These are phyloP conservation scores for Pseudonectria foliicola DNA, from an alignment of 2,329 filamentous ascomycete species.

Conservation along the genomic window DNA sequence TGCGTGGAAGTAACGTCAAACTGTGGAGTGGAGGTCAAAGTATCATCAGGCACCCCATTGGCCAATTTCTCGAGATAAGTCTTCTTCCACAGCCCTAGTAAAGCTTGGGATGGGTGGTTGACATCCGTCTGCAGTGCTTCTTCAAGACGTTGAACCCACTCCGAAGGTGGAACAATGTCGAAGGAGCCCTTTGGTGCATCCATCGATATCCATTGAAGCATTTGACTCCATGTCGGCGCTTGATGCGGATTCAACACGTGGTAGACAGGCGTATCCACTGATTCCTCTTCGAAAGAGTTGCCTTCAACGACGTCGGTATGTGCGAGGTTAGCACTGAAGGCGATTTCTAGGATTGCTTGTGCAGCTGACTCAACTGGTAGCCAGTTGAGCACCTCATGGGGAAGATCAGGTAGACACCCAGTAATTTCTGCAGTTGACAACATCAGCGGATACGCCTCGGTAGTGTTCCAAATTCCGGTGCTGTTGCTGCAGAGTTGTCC, in stretches of 20 bases:
- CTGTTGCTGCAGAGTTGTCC: constrained; percentile 45
- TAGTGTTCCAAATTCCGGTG: constrained; percentile 43
- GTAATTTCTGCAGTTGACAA: constrained; percentile 37
- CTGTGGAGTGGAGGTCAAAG: neutral
- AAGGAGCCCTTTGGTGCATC: neutral
- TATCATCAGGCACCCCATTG: neutral
- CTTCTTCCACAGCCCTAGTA: constrained; percentile 17
- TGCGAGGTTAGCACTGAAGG: neutral
- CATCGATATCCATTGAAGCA: constrained; percentile 14
- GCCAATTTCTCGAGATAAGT: neutral
- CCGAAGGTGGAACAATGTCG: constrained; percentile 2
- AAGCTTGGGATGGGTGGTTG: constrained; percentile 15
- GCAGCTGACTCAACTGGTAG: constrained; percentile 40
- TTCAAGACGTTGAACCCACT: constrained; percentile 15
- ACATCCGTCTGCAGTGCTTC: neutral
- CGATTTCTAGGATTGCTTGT: constrained; percentile 31
- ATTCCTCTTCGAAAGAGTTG: no score
- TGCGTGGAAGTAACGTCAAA: constrained; percentile 10
- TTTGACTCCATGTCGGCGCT: constrained; percentile 11
- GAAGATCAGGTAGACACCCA: constrained; percentile 22
- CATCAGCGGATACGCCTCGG: constrained; percentile 46
- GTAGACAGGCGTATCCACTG: constrained; percentile 6
- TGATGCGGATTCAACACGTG: constrained; percentile 18
- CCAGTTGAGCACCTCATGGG: constrained; percentile 35
- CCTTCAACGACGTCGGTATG: neutral